Evolutionary conservation across 768 basidiomycete species (phyloP).

Genomic region (Rhodotorula paludigena): DNA sequence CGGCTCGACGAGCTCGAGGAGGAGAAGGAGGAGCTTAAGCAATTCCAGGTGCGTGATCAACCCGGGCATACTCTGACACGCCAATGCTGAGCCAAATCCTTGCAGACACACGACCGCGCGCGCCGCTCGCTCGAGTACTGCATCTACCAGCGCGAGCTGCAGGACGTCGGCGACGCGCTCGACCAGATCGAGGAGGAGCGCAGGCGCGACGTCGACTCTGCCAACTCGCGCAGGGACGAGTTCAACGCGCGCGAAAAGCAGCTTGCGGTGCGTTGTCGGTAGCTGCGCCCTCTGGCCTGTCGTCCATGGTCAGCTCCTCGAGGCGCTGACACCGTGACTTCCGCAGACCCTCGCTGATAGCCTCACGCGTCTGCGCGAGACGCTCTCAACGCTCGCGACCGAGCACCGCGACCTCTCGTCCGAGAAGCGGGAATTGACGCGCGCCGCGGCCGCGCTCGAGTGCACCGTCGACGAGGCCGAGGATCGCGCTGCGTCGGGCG

Average conservation of each 20-base stretch:
- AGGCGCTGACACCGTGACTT: no score
- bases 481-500: constrained; percentile 50
- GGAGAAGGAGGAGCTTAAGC: constrained; percentile 95
- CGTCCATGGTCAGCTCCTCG: no score
- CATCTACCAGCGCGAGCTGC: constrained; percentile 80
- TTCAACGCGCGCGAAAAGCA: constrained; percentile 78
- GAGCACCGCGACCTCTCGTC: constrained; percentile 69
- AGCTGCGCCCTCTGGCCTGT: no score
- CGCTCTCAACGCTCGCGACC: constrained; percentile 63
- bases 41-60: constrained; percentile 64
- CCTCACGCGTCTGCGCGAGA: constrained; percentile 65
- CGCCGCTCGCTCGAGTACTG: constrained; percentile 91
- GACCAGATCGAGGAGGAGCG: constrained; percentile 62
- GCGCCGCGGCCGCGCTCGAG: constrained; percentile 76
- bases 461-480: constrained; percentile 79
- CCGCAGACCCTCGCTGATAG: constrained; percentile 67
- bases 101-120: constrained; percentile 71
- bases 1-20: constrained; percentile 87
- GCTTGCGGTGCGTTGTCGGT: constrained; percentile 67
- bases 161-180: constrained; percentile 77
- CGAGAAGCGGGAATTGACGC: constrained; percentile 81
- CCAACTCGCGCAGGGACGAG: constrained; percentile 74
- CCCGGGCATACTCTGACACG: background rate
- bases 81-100: no score
- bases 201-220: constrained; percentile 71